Evolutionary conservation across 164 flowering plant genomes (phyloP).

Genomic region (Piper betle): DNA sequence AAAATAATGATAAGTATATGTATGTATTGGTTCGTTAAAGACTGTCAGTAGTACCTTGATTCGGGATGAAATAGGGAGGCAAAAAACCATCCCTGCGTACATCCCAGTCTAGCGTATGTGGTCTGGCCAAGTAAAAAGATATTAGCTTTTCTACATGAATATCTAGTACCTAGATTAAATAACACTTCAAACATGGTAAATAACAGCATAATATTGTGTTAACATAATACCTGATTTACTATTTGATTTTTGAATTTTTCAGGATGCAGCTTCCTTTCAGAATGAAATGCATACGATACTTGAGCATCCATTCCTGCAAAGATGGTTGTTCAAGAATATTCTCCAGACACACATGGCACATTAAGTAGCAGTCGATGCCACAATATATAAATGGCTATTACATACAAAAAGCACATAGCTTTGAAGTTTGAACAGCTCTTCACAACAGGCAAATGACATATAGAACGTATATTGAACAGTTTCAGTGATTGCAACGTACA

Average conservation of each 20-base stretch:
- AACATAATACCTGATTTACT: slow-evolving; percentile 60
- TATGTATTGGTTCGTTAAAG: not conserved
- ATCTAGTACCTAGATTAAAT: too few relatives aligned
- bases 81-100: slow-evolving; percentile 75
- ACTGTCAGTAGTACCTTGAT: slow-evolving; percentile 27
- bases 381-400: too few relatives aligned
- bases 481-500: too few relatives aligned
- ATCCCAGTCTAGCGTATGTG: slow-evolving; percentile 61
- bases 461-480: too few relatives aligned
- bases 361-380: too few relatives aligned
- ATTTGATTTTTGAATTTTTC: slow-evolving; percentile 86
- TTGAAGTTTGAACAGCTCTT: too few relatives aligned
- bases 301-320: slow-evolving; percentile 94
- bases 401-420: too few relatives aligned
- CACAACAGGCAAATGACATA: too few relatives aligned
- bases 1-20: not conserved
- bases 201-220: not conserved
- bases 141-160: not conserved
- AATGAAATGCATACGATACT: slow-evolving; percentile 93
- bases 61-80: slow-evolving; percentile 63
- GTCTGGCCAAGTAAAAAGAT: slow-evolving; percentile 27
- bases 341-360: not conserved
- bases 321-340: not conserved
- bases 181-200: not conserved
- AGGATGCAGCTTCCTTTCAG: slow-evolving; percentile 81